A percentile compares a stretch with the other conserved stretches of the same genome.
phyloP scores from a whole-genome alignment of 148 eudicot genomes.

The Agrostemma githago region DNA sequence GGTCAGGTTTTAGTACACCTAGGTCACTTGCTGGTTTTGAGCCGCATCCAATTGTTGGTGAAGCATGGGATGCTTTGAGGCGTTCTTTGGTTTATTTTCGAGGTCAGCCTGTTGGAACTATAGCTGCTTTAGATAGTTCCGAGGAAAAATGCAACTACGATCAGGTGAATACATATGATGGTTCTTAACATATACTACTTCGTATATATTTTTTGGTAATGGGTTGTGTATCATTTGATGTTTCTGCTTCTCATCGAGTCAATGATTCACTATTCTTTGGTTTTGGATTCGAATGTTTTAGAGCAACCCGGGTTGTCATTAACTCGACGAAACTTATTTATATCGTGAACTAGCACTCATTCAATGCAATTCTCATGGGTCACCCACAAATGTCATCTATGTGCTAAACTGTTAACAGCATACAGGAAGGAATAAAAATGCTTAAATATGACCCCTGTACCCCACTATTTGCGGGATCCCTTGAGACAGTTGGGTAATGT shows the following conservation, averaged over 20 bases:
- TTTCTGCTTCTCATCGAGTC: not conserved
- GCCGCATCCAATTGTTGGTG: constrained; percentile 65
- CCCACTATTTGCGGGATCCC: not conserved
- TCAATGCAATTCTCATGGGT: not conserved
- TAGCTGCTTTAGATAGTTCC: constrained; percentile 79
- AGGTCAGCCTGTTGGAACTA: constrained; percentile 92
- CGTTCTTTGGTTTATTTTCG: constrained; percentile 73
- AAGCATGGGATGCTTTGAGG: constrained; percentile 89
- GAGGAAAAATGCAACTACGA: constrained; percentile 85
- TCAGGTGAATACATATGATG: constrained; percentile 49
- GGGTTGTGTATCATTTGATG: not conserved
- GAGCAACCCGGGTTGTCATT: not conserved
- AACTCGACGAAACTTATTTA: not conserved
- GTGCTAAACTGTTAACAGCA: not conserved
- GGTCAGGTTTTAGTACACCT: constrained; percentile 37
- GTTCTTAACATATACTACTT: not conserved
- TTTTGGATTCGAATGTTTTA: not conserved
- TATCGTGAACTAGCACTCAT: not conserved
- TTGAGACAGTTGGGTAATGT: not conserved
- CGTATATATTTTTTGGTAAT: too few species aligned
- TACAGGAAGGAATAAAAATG: not conserved
- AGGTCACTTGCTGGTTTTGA: constrained; percentile 58
- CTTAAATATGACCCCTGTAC: not conserved
- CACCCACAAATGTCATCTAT: not conserved
- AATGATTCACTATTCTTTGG: not conserved